Percentiles rank a stretch among this genome's conserved stretches.
Conservation (phyloP, 768 basidiomycete species). For the Crassisporium funariophilum region DNA sequence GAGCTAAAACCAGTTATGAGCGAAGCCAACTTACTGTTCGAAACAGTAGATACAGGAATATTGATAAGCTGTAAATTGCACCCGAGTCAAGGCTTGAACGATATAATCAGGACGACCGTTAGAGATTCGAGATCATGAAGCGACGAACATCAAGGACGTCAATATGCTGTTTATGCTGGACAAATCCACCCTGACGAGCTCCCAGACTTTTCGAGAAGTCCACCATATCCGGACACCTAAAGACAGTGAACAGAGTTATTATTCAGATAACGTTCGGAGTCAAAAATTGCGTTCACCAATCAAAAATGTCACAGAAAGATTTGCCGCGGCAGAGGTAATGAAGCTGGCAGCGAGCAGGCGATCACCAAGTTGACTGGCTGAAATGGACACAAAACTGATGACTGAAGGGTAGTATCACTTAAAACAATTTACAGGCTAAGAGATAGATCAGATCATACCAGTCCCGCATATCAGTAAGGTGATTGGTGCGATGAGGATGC, state of each 20-base stretch:
- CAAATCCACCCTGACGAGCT: constrained; percentile 9
- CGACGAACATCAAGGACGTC: constrained; percentile 15
- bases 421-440: background rate
- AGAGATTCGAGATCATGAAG: background rate
- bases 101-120: background rate
- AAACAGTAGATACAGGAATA: constrained; percentile 23
- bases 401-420: constrained; percentile 8
- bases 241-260: background rate
- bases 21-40: constrained; percentile 19
- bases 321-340: constrained; percentile 23
- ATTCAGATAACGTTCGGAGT: background rate
- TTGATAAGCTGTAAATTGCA: constrained; percentile 21
- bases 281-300: constrained; percentile 15
- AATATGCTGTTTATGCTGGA: constrained; percentile 11
- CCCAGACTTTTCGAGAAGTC: constrained; percentile 20
- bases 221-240: constrained; percentile 20
- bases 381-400: constrained; percentile 19
- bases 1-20: background rate
- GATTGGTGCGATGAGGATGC: constrained; percentile 18
- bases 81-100: constrained; percentile 24
- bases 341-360: constrained; percentile 21
- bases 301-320: constrained; percentile 22
- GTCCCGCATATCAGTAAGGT: constrained; percentile 17
- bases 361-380: constrained; percentile 15
- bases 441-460: constrained; percentile 2